Evolutionary conservation across 352 stramenopile genomes (phyloP), one percentile per base, ranked within the genome.

Genomic region (Phytophthora palmivora): DNA sequence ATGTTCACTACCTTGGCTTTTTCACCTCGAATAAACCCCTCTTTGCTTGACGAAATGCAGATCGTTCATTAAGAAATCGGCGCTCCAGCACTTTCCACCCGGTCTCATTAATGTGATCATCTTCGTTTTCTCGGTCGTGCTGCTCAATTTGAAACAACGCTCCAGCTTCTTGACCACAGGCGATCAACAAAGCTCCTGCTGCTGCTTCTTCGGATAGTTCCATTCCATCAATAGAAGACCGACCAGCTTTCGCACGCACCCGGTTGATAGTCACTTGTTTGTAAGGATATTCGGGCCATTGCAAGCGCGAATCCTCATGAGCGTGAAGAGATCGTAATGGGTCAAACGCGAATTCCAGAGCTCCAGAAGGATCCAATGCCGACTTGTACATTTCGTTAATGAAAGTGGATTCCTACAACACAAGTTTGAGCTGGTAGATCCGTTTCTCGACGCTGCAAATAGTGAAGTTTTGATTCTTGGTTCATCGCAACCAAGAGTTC

Each of bases 211-310:
- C 58, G 7, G 58, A 79, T 7, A 84, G 50, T 24, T 47, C 47
- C 11, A 48, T 33, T 32, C 37, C 22, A 47, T 64, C 45, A 26
- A 43, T 42, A 45, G 63, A 51, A 21, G 62, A 36, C 15, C 48
- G 41, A 36, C 43, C 49, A 58, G 50, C 57, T 74, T 85, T 78
- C 34, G 54, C 34, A 2, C 73, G 74, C 6, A 89, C 73, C 7
- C 76, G 79, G 11, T 88, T 70, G 26, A 91, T 82, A 15, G 67
- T 43, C 46, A 88, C 78, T 55, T 88, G 79, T 52, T 91, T 91
- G 72, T 82, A 91, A 0, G 82, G 82, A 55, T 72, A 91, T 50
- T 89, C 82, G 11, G 74, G 76, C 82, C 79, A 91, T 39, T 50
- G 53, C 30, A 91, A 53, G 21, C 63, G 45, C 16, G 79, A 81